Base-by-base conservation (phyloP, 2,329 filamentous ascomycete species). In the Apiospora malaysiana region DNA sequence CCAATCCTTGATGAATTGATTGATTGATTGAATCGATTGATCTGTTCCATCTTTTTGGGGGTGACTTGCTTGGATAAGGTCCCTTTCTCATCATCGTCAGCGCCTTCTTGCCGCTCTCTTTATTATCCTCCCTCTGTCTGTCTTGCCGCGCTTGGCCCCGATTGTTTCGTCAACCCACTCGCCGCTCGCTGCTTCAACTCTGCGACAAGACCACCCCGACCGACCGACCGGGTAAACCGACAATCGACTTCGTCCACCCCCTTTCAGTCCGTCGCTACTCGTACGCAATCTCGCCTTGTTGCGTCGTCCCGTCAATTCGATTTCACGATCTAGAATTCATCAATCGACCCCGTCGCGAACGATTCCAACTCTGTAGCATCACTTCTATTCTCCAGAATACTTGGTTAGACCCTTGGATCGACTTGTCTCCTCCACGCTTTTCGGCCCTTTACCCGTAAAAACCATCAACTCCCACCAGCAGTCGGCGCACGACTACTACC, bases 391-490 rank as follows among this genome's bases (percentile, higher is more conserved):
- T 63, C 56, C 56, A 63, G 56, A 63, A 63, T 40, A 63, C n/a
- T n/a, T n/a, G n/a, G 4, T 12, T 27, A 37, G 23, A 67, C 45
- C 42, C 66, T 45, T 67, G 66, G 66, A 45, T 45, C 66, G 45
- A 46, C 66, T 27, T 27, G n/a, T 23, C 42, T 46, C 45, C 66
- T 67, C 45, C 45, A 67, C 66, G 66, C 66, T 47, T 45, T 67
- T 47, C 66, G 66, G 56, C 56, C 56, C 56, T 63, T 63, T 63
- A 63, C 56, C 56, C 56, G 32, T 37, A 63, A 63, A 63, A 63
- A 40, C 32, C 1, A n/a, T n/a, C 27, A 40, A 32, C 18, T 59
- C 2, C 51, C 18, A 45, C 12, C 42, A 45, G 42, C 12, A 45
- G 51, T 14, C 49, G 23, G 56, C 27, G 56, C 56, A 63, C 18